Evolutionary conservation across 345 rosid genomes (phyloP), one percentile per base, ranked within the genome.

Genomic region (Capsella bursapastoris): DNA sequence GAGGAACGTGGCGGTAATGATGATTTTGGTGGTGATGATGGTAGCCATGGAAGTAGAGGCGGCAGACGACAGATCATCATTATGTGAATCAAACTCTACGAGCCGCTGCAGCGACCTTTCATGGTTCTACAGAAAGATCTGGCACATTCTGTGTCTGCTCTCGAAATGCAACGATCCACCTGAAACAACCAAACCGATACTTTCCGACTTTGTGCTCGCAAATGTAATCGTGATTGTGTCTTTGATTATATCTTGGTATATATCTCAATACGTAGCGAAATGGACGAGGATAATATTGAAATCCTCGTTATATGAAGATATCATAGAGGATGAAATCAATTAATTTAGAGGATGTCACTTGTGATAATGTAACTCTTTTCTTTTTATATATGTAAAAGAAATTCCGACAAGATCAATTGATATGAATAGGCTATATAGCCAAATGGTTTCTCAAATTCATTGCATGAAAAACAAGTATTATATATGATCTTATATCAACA

Each of bases 281-380:
- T n/a, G 40, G 38, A n/a, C 40, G 8, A 8, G 27, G 52, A 3
- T 62, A 13, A 3, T 62, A 13, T 4, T 4, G 13, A 14, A 62
- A 14, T 43, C 14, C 66, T 43, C 11, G 32, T 11, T 60, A 38
- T 22, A 3, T 10, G 64, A 29, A 22, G 25, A 22, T 22, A 22
- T 22, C 0, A 22, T 51, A 16, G 53, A 49, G 12, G 4, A 49
- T 16, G 11, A 7, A 1, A 48, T 18, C 16, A 48, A 48, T 48
- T 4, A 22, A 22, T 22, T 22, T 1, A 22, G 25, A 48, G 52
- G 27, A 8, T 48, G 57, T 34, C 37, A 34, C 14, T 25, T 51
- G 37, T 51, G 7, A 51, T 52, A n/a, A 52, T 62, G 28, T 64
- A 45, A 44, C 15, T 47, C 29, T 47, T 9, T 64, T 60, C 11